A percentile compares a stretch with the other conserved stretches of the same genome.
Evolutionary conservation across 2,329 filamentous ascomycete species (phyloP).

Genomic region (Domatiomyces catenatus): DNA sequence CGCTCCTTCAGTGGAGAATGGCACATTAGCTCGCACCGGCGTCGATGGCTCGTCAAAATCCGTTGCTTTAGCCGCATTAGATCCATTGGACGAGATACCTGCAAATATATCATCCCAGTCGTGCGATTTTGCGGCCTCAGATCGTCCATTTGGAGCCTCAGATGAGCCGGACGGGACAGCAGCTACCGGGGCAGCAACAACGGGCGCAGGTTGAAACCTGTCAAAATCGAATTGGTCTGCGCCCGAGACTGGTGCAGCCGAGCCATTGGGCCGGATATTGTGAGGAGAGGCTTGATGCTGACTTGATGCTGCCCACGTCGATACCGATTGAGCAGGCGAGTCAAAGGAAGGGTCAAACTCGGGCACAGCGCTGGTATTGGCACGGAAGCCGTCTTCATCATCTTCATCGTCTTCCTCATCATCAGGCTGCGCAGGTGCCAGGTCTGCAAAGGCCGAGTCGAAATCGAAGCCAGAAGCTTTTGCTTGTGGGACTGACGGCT

Average conservation of each 20-base stretch:
- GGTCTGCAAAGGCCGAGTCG: constrained; percentile 31
- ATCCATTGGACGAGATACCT: constrained; percentile 33
- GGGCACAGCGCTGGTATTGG: constrained; percentile 20
- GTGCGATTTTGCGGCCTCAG: constrained; percentile 36
- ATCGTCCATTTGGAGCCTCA: constrained; percentile 24
- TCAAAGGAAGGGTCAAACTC: constrained; percentile 35
- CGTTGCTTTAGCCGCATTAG: background rate
- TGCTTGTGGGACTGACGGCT: constrained; percentile 17
- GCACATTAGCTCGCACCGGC: background rate
- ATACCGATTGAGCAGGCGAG: constrained; percentile 24
- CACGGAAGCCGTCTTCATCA: constrained; percentile 41
- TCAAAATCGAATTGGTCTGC: constrained; percentile 38
- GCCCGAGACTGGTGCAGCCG: constrained; percentile 15
- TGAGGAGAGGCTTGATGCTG: constrained; percentile 1
- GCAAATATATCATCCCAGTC: constrained; percentile 96
- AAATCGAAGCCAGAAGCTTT: constrained; percentile 28
- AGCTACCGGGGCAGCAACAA: constrained; percentile 20
- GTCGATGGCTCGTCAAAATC: background rate
- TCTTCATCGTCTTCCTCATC: constrained; percentile 26
- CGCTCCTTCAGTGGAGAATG: constrained; percentile 1
- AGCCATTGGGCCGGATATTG: constrained; percentile 11
- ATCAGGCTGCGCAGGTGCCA: constrained; percentile 30
- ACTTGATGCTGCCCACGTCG: constrained; percentile 14
- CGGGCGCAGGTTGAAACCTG: constrained; percentile 7
- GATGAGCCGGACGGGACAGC: constrained; percentile 25